phyloP scores from a whole-genome alignment of 2,329 filamentous ascomycete species.

The Pseudogymnoascus pannorum region DNA sequence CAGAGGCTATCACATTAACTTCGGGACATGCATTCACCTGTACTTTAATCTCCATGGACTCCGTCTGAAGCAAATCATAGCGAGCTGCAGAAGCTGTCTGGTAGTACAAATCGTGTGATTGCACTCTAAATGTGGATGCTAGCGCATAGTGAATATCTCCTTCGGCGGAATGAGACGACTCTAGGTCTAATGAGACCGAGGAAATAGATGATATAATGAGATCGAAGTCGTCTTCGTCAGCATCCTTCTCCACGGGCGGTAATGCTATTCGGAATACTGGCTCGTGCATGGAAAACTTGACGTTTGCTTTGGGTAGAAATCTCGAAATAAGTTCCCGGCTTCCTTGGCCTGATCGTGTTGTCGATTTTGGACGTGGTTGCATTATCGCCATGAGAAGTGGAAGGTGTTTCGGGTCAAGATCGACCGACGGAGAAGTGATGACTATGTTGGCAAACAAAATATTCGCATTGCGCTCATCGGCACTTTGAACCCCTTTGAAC shows the following conservation, averaged over 20 bases:
- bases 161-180: conserved; percentile 86
- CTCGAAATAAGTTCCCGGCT: conserved; percentile 70
- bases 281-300: conserved; percentile 95
- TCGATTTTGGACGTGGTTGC: conserved; percentile 44
- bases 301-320: conserved; percentile 85
- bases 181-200: conserved; percentile 83
- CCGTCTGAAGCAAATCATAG: conserved; percentile 80
- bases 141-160: conserved; percentile 84
- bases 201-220: conserved; percentile 93
- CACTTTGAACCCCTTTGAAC: conserved; percentile 61
- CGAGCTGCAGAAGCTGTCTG: conserved; percentile 77
- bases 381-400: conserved; percentile 75
- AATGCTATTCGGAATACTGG: conserved; percentile 86
- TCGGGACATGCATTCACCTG: conserved; percentile 81
- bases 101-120: conserved; percentile 88
- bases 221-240: conserved; percentile 76
- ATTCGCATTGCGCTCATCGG: conserved; percentile 85
- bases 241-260: conserved; percentile 62
- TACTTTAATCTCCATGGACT: conserved; percentile 79
- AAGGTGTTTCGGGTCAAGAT: conserved; percentile 85
- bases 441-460: conserved; percentile 95
- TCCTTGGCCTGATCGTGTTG: conserved; percentile 38
- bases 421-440: conserved; percentile 88
- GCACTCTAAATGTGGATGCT: conserved; percentile 71
- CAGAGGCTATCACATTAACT: conserved; percentile 71